A percentile compares a stretch with the other conserved stretches of the same genome.
phyloP scores from a whole-genome alignment of 352 stramenopile genomes.

The Globisporangium camurandrum region DNA sequence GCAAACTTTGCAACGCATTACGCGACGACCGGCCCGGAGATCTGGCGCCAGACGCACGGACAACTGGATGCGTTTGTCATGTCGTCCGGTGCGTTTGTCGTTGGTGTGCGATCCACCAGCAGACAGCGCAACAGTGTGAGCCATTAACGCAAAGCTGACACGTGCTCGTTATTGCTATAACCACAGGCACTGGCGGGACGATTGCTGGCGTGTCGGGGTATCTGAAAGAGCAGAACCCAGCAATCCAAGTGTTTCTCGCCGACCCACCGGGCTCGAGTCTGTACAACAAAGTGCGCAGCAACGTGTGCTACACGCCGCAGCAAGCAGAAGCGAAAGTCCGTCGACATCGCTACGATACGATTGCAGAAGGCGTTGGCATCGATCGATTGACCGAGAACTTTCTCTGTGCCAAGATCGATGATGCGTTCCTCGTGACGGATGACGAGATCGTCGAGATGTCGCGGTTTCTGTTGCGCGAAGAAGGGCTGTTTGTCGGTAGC shows the following conservation, averaged over 20 bases:
- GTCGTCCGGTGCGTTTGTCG: conserved; percentile 78
- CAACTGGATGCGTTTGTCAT: conserved; percentile 96
- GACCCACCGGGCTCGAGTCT: conserved; percentile 96
- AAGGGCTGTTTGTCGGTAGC: conserved; percentile 95
- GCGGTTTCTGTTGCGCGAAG: conserved; percentile 91
- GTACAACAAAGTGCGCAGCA: conserved; percentile 92
- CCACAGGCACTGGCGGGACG: conserved; percentile 90
- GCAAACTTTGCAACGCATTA: conserved; percentile 95
- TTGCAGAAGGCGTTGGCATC: conserved; percentile 97
- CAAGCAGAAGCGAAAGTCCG: conserved; percentile 90
- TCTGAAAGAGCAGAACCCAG: conserved; percentile 86
- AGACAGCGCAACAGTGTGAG: too few relatives aligned
- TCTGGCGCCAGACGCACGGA: conserved; percentile 90
- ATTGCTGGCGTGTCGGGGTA: conserved; percentile 94
- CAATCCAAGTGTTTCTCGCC: conserved; percentile 90
- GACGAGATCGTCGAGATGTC: conserved; percentile 97
- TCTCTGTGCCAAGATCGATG: conserved; percentile 80
- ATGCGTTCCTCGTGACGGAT: conserved; percentile 87
- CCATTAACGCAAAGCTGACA: too few relatives aligned
- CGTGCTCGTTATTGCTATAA: not conserved
- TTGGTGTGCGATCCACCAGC: too few relatives aligned
- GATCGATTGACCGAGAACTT: conserved; percentile 98
- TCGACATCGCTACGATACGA: conserved; percentile 95
- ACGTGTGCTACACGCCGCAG: conserved; percentile 93
- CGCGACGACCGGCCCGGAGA: conserved; percentile 92